Conservation (phyloP, 1,284 basidiomycete species). For the Farysia itapuensis region DNA sequence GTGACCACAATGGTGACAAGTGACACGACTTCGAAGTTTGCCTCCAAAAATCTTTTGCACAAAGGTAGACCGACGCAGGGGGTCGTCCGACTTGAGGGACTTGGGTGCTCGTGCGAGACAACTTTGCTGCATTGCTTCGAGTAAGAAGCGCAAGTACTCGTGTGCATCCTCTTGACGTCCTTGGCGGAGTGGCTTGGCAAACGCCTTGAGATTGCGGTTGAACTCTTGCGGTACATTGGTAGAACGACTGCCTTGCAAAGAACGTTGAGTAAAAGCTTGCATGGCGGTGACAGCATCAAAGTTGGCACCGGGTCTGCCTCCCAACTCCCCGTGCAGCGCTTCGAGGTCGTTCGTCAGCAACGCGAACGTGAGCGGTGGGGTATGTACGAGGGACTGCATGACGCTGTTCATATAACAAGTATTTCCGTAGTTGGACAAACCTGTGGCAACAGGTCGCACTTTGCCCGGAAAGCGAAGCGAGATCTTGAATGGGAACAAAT, state of each 20-base stretch:
- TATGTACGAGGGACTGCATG: slow-evolving; percentile 90
- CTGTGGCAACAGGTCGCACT: slow-evolving; percentile 58
- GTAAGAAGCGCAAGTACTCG: slow-evolving; percentile 92
- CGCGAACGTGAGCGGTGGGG: slow-evolving; percentile 79
- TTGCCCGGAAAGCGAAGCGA: slow-evolving; percentile 37
- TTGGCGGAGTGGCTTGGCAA: slow-evolving; percentile 84
- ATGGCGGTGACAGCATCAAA: slow-evolving; percentile 49
- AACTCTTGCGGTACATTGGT: slow-evolving; percentile 44
- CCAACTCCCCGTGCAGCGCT: slow-evolving; percentile 61
- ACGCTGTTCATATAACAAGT: slow-evolving; percentile 97
- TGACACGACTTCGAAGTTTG: slow-evolving; percentile 84
- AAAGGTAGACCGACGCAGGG: slow-evolving; percentile 85
- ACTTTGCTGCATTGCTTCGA: slow-evolving; percentile 86
- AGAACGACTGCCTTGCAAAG: slow-evolving; percentile 17
- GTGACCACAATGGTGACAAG: slow-evolving; percentile 79
- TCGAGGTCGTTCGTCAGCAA: slow-evolving; percentile 66
- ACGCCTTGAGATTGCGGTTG: slow-evolving; percentile 64
- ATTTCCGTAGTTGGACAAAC: slow-evolving; percentile 88
- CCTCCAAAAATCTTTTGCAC: slow-evolving; percentile 94
- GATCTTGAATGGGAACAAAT: slow-evolving; percentile 37
- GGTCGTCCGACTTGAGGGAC: slow-evolving; percentile 63
- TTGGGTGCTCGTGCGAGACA: slow-evolving; percentile 73
- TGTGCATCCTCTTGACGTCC: slow-evolving; percentile 98
- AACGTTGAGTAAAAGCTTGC: slow-evolving; percentile 69
- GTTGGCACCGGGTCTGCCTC: slow-evolving; percentile 30